Base-by-base conservation (phyloP, 257 asterid genomes). In the Ilex aquifolium region DNA sequence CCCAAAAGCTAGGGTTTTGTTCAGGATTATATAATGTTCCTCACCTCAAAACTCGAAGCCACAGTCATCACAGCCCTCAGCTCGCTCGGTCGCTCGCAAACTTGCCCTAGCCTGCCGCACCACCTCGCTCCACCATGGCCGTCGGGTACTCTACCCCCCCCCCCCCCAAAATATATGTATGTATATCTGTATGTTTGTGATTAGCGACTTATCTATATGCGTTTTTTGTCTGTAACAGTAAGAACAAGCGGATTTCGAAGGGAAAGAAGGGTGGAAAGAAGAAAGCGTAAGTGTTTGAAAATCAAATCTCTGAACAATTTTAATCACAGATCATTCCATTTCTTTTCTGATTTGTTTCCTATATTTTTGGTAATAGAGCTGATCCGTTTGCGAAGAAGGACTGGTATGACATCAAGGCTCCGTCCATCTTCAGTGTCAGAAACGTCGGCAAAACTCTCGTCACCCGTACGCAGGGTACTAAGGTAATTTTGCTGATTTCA, bases 261-360 rank as follows among this genome's bases (percentile, higher is more conserved):
- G 87, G 90, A 57, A 83, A 83, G 81, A 83, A 83, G 66, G 90
- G 90, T 49, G 90, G 90, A 44, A 83, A 80, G 81, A 80, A 80
- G 85, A 80, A 80, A 57, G 75, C 65, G 88, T 82, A 69, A 69
- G 85, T 72, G 13, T 65, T 13, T 4, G 5, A 7, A 3, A 14
- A 10, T 53, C 30, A 21, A 53, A 7, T 6, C 4, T 14, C 8
- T 53, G 31, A 10, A 53, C 0, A 14, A 10, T 53, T 7, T 7
- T 0, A 14, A 21, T 21, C 27, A 21, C 27, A 21, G 27, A 21
- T 21, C 27, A 21, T 21, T 21, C 27, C 27, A 21, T 21, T 21
- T 21, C 27, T 53, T 53, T 21, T 21, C 31, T 14, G 2, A 7
- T 3, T 14, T 15, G 15, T 53, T 53, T 8, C 15, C 21, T 30